Base-by-base conservation (phyloP, 768 basidiomycete genomes). In the Mrakia blollopis region DNA sequence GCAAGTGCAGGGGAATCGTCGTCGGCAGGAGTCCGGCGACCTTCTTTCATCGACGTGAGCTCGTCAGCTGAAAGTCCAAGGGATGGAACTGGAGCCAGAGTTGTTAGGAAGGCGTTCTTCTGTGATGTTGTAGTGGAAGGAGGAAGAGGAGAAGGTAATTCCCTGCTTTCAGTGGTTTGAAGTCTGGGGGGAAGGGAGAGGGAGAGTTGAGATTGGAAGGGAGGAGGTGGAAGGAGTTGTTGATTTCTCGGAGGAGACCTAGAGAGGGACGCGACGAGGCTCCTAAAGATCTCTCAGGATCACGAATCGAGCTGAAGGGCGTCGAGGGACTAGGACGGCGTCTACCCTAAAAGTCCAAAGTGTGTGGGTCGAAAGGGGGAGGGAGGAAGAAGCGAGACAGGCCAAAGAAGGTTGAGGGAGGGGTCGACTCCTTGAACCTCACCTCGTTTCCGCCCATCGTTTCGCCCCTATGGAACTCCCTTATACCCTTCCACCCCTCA, bases 71-170 rank as follows among this genome's bases (percentile, higher is more conserved):
- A 41, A 4, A 68, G 65, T 41, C 65, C 65, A 13, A 35, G 65
- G 35, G 65, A 68, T 23, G 23, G 14, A 18, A 18, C 65, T 10
- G 65, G 65, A 3, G 16, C 35, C 5, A 35, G 65, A 35, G 37
- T 68, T 0, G 39, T 39, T 16, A 37, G 65, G 37, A 68, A 68
- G 25, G 65, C 65, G 7, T 68, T 68, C n/a, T 68, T 68, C 21
- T 68, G 65, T 37, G 65, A 68, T 39, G 35, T 68, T 0, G 65
- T 68, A 6, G 35, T 68, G 10, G 65, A 68, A 30, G 65, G 25
- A 10, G 18, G 35, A 23, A 41, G 65, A 68, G 37, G 65, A 39
- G 65, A 68, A 25, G 65, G 65, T 68, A 21, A 68, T 39, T 68
- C 3, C 10, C 3, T 23, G 13, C 21, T 13, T 39, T 44, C 13